Evolutionary conservation across 1,139 yeast genomes (phyloP).

Genomic region (Arxiozyma bovina): DNA sequence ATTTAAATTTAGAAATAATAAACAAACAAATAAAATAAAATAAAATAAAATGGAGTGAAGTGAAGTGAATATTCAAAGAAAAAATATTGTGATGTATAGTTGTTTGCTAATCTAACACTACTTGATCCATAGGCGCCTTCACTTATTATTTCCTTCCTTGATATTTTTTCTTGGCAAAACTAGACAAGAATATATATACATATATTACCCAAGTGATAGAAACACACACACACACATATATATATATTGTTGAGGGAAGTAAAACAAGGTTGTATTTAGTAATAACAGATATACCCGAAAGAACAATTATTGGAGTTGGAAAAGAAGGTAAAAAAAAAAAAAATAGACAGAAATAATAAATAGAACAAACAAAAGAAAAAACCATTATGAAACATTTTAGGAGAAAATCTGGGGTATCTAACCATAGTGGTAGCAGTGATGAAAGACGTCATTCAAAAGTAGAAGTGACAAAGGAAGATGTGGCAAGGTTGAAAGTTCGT

Average conservation of each 20-base stretch:
- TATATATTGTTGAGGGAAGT: too few relatives aligned
- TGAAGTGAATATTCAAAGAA: background rate
- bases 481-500: slow-evolving; percentile 47
- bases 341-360: background rate
- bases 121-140: background rate
- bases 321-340: too few relatives aligned
- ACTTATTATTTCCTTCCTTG: background rate
- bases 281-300: too few relatives aligned
- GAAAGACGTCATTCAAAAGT: slow-evolving; percentile 22
- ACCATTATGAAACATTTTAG: slow-evolving; percentile 26
- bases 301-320: background rate
- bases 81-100: too few relatives aligned
- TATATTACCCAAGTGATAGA: too few relatives aligned
- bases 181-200: too few relatives aligned
- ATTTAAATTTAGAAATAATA: too few relatives aligned
- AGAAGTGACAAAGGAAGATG: slow-evolving; percentile 38
- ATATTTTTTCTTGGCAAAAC: background rate
- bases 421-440: slow-evolving; percentile 10
- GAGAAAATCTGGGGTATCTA: slow-evolving; percentile 21
- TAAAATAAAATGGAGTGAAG: too few relatives aligned
- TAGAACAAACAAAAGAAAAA: background rate
- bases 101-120: background rate
- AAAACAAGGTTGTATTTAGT: background rate
- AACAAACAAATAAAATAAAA: too few relatives aligned
- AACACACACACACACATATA: too few relatives aligned